phyloP scores from a whole-genome alignment of 305 asterid species.

The Solanum hybrid region DNA sequence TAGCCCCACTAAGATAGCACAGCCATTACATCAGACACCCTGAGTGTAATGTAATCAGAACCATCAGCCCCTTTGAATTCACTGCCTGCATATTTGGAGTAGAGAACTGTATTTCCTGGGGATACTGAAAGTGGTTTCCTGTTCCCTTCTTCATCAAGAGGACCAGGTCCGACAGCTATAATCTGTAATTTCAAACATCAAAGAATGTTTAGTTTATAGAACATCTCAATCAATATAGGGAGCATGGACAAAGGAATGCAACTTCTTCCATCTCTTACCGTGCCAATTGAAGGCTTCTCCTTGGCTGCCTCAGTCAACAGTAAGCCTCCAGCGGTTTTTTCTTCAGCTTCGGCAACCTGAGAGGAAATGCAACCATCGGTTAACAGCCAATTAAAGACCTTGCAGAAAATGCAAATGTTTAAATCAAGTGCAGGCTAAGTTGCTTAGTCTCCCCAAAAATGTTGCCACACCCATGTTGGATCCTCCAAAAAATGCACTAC shows the following conservation, averaged over 20 bases:
- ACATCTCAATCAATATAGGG: not conserved
- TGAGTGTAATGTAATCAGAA: constrained; percentile 53
- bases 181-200: constrained; percentile 16
- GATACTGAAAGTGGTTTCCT: constrained; percentile 44
- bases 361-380: not conserved
- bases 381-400: not conserved
- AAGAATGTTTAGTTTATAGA: not conserved
- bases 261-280: constrained; percentile 28
- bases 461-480: not conserved
- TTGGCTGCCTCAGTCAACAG: constrained; percentile 62
- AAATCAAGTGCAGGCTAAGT: not conserved
- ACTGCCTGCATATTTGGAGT: constrained; percentile 75
- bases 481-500: not conserved
- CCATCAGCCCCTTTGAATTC: constrained; percentile 86
- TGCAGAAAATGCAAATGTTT: not conserved
- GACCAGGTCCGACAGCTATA: constrained; percentile 85
- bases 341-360: constrained; percentile 78
- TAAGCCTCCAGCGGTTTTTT: constrained; percentile 80
- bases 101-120: constrained; percentile 34
- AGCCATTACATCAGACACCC: constrained; percentile 80
- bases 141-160: constrained; percentile 68
- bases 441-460: not conserved
- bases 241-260: not conserved
- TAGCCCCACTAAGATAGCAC: constrained; percentile 44
- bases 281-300: constrained; percentile 92